Evolutionary conservation across 2,329 filamentous ascomycete genomes (phyloP).

Genomic region (Aspergillus pseudoterreus): DNA sequence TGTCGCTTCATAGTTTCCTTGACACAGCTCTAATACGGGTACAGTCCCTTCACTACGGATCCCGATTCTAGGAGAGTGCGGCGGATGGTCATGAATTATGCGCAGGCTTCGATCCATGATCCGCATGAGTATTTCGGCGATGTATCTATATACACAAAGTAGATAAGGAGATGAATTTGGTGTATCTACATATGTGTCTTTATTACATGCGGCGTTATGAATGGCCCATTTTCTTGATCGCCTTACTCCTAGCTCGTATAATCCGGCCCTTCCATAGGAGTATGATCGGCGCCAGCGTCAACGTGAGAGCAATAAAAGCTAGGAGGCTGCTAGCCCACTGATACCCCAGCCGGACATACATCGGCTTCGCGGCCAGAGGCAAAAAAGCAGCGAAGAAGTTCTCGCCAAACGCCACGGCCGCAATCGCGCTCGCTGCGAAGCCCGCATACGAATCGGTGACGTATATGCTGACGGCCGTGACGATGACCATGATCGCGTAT

Average conservation of each 20-base stretch:
- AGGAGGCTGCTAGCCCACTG: slow-evolving; percentile 40
- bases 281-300: slow-evolving; percentile 34
- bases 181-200: neutral
- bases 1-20: neutral
- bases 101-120: slow-evolving; percentile 10
- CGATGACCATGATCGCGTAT: slow-evolving; percentile 40
- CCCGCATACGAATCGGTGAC: slow-evolving; percentile 48
- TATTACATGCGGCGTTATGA: neutral
- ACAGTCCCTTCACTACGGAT: slow-evolving; percentile 18
- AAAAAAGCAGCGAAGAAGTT: slow-evolving; percentile 43
- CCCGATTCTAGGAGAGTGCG: slow-evolving; percentile 18
- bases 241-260: slow-evolving; percentile 22
- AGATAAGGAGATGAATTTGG: neutral
- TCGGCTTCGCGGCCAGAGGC: slow-evolving; percentile 36
- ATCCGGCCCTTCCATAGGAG: slow-evolving; percentile 34
- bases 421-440: slow-evolving; percentile 48
- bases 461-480: slow-evolving; percentile 48
- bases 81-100: slow-evolving; percentile 20
- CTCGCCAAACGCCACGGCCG: slow-evolving; percentile 44
- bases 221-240: slow-evolving; percentile 8
- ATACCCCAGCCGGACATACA: slow-evolving; percentile 36
- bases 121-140: slow-evolving; percentile 19
- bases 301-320: slow-evolving; percentile 34
- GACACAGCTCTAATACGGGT: neutral
- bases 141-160: slow-evolving; percentile 17